phyloP scores from a whole-genome alignment of 2,329 filamentous ascomycete species.

The Tolypocladium paradoxum region DNA sequence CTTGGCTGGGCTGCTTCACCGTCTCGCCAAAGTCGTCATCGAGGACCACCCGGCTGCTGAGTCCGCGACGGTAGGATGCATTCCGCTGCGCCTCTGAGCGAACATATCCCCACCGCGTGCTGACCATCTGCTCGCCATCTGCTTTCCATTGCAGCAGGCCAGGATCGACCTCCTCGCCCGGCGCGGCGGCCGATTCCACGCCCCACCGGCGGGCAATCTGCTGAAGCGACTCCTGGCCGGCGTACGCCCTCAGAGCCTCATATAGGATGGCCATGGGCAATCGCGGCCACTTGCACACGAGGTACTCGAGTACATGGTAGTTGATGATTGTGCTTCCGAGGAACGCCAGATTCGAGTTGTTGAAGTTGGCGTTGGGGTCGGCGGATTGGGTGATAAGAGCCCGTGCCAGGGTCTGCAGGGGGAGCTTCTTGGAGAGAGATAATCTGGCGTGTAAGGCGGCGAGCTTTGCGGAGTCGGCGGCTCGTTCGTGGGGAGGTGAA shows the following conservation, averaged over 20 bases:
- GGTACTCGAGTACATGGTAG: constrained; percentile 81
- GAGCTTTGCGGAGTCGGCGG: constrained; percentile 72
- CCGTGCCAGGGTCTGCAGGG: constrained; percentile 75
- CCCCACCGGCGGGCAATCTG: constrained; percentile 79
- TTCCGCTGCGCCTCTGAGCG: constrained; percentile 38
- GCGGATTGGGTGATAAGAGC: constrained; percentile 79
- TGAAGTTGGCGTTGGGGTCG: constrained; percentile 69
- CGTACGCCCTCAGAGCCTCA: constrained; percentile 74
- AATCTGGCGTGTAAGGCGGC: constrained; percentile 86
- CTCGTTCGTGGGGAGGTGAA: constrained; percentile 59
- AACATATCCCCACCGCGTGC: constrained; percentile 39
- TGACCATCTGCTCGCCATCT: constrained; percentile 31
- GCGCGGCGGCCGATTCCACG: constrained; percentile 75
- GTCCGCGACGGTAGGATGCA: constrained; percentile 47
- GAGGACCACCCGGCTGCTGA: constrained; percentile 68
- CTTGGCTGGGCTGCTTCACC: constrained; percentile 14
- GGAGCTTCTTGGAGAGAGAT: constrained; percentile 68
- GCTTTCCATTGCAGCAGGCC: constrained; percentile 73
- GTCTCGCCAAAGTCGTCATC: constrained; percentile 76
- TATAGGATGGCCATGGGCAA: constrained; percentile 83
- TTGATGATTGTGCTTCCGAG: constrained; percentile 75
- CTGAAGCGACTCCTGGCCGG: constrained; percentile 63
- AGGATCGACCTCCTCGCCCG: constrained; percentile 84
- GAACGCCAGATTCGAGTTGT: constrained; percentile 75
- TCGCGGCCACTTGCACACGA: constrained; percentile 82